Percentiles rank a stretch among this genome's conserved stretches.
Conservation (phyloP, 768 basidiomycete species). For the Antrodiella citrinella region DNA sequence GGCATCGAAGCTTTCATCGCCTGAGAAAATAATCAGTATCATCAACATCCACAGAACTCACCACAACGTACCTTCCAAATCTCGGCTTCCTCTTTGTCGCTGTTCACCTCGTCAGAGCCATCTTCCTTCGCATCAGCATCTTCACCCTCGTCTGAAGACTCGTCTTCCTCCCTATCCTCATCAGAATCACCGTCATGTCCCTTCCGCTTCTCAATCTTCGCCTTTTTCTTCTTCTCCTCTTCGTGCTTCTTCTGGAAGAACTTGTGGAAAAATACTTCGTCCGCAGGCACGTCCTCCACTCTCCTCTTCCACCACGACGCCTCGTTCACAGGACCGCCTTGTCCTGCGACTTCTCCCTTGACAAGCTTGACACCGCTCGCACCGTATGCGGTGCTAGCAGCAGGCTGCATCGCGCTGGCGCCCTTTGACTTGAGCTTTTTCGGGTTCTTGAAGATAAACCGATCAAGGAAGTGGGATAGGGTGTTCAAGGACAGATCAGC, state of each 20-base stretch:
- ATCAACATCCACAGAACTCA: not conserved
- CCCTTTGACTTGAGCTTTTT: conserved; percentile 70
- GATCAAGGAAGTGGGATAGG: conserved; percentile 89
- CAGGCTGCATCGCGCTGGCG: conserved; percentile 94
- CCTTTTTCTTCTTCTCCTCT: conserved; percentile 39
- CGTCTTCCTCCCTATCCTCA: conserved; percentile 18
- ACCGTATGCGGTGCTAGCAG: conserved; percentile 50
- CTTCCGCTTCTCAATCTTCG: conserved; percentile 40
- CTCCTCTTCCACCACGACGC: conserved; percentile 64
- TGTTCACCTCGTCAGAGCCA: conserved; percentile 32
- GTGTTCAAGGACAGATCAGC: conserved; percentile 91
- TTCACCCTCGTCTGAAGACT: conserved; percentile 15
- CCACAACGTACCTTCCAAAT: conserved; percentile 73
- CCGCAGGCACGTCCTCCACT: conserved; percentile 70
- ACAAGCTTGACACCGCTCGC: conserved; percentile 62
- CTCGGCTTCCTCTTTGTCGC: conserved; percentile 55
- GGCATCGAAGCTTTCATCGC: conserved; percentile 89
- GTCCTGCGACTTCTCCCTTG: conserved; percentile 44
- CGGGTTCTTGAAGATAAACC: conserved; percentile 95
- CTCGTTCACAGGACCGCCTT: conserved; percentile 56
- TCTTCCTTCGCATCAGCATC: conserved; percentile 20
- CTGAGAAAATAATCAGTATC: conserved; percentile 29
- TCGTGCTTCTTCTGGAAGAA: conserved; percentile 73
- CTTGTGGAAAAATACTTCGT: conserved; percentile 92
- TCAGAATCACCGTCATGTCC: conserved; percentile 25